Conservation (phyloP, 2,329 filamentous ascomycete species). For the Pleurostoma richardsiae region DNA sequence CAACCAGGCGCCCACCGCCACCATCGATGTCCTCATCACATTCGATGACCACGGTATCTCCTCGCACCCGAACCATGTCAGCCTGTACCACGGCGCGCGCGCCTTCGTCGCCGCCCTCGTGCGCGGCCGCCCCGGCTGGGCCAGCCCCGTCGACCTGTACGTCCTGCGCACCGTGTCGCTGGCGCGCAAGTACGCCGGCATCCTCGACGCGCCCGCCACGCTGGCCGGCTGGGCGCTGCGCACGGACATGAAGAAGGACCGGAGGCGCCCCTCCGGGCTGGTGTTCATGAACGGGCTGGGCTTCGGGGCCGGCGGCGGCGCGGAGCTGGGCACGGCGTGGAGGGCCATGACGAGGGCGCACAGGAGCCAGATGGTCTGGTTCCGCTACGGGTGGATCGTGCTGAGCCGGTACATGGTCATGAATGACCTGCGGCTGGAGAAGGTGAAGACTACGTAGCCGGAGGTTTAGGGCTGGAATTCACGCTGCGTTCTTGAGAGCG, state of each 20-base stretch:
- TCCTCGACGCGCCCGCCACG: constrained; percentile 73
- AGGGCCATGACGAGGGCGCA: constrained; percentile 87
- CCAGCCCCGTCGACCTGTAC: constrained; percentile 77
- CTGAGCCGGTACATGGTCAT: constrained; percentile 92
- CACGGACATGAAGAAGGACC: constrained; percentile 18
- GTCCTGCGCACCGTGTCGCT: constrained; percentile 71
- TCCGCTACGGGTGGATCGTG: constrained; percentile 91
- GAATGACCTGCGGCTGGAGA: constrained; percentile 70
- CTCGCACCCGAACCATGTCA: constrained; percentile 88
- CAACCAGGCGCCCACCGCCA: constrained; percentile 32
- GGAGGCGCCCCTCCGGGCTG: constrained; percentile 52
- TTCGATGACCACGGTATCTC: constrained; percentile 84
- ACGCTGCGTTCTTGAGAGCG: too few relatives aligned
- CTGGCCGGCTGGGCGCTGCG: constrained; percentile 50
- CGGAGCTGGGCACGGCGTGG: constrained; percentile 57
- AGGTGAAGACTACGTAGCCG: constrained; percentile 18
- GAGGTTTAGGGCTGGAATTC: background rate
- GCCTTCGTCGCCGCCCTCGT: constrained; percentile 66
- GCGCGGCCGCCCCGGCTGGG: constrained; percentile 57
- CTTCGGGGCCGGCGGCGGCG: constrained; percentile 40
- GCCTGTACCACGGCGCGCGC: constrained; percentile 76
- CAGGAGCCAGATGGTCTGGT: constrained; percentile 97
- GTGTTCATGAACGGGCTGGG: constrained; percentile 66
- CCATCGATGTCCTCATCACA: constrained; percentile 80
- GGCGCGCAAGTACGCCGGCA: constrained; percentile 72